Conservation (phyloP, 2,329 filamentous ascomycete genomes). For the Diplodia seriata region DNA sequence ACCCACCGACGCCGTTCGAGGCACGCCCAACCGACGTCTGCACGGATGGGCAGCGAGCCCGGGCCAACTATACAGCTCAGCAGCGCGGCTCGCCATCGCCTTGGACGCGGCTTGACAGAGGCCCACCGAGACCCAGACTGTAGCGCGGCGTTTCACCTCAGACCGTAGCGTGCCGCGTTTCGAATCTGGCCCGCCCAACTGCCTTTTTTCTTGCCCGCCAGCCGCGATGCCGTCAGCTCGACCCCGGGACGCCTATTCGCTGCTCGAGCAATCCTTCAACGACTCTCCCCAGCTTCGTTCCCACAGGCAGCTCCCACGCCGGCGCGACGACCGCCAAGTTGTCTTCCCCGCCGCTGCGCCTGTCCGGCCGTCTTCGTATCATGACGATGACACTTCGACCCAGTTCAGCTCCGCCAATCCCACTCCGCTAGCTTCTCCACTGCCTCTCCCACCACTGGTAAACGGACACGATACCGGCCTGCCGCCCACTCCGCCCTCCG, state of each 20-base stretch:
- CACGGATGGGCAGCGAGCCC: conserved; percentile 18
- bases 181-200: conserved; percentile 20
- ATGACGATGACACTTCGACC: conserved; percentile 43
- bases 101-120: conserved; percentile 19
- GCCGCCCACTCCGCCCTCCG: conserved; percentile 55
- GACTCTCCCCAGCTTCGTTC: conserved; percentile 39
- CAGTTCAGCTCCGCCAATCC: conserved; percentile 36
- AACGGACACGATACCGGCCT: conserved; percentile 47
- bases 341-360: conserved; percentile 39
- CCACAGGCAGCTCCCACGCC: conserved; percentile 41
- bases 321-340: conserved; percentile 40
- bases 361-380: conserved; percentile 35
- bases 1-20: conserved; percentile 19
- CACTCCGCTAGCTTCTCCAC: conserved; percentile 43
- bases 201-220: conserved; percentile 2
- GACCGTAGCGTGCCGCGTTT: conserved; percentile 23
- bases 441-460: conserved; percentile 33
- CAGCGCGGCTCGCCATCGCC: conserved; percentile 17
- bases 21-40: conserved; percentile 9
- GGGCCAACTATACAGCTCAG: conserved; percentile 23
- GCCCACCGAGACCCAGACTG: conserved; percentile 6
- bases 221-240: conserved; percentile 31
- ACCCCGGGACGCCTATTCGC: conserved; percentile 39
- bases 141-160: conserved; percentile 21
- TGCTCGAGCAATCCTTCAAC: conserved; percentile 45